Evolutionary conservation across 129 eudicot genomes (phyloP), one percentile per base, ranked within the genome.

Genomic region (Ambrosia artemisiifolia): DNA sequence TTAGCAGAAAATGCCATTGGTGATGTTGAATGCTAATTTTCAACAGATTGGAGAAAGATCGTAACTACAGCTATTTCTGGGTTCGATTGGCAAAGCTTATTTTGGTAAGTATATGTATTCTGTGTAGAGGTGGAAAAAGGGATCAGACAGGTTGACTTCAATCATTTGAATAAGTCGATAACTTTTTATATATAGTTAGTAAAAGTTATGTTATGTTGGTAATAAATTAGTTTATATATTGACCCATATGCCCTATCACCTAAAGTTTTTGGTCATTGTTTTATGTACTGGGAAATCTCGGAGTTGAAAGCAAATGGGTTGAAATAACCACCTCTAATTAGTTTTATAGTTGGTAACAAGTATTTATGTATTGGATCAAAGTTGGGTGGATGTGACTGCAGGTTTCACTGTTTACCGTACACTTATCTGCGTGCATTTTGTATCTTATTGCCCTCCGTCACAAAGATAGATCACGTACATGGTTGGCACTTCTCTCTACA

Each of bases 31-130:
- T 24, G 28, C 28, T 24, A 24, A 24, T 38, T 46, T 43, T 11
- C 50, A 73, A 75, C 79, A 89, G 92, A 69, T 65, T 82, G 86
- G 96, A 89, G 83, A 89, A 89, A 59, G 88, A 89, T 71, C 88
- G 76, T 9, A 78, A 82, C 70, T 80, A 70, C 76, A 89, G 68
- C 76, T 89, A 89, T 76, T 82, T 79, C 33, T 73, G 85, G 84
- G 79, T 89, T 65, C 86, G 96, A 66, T 30, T 75, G 48, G 78
- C 69, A 20, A 89, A 86, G 86, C 79, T 89, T 64, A 70, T 83
- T 48, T 89, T 66, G 64, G 96, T 89, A 82, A 84, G 96, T 81
- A 36, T 66, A 36, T 49, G 54, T 64, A 61, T 24, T 24, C 28
- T n/a, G 20, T 18, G 68, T 56, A 30, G 11, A 19, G 16, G 24